Evolutionary conservation across 495 filamentous ascomycete genomes (phyloP).

Genomic region (Lepidopterella palustris): DNA sequence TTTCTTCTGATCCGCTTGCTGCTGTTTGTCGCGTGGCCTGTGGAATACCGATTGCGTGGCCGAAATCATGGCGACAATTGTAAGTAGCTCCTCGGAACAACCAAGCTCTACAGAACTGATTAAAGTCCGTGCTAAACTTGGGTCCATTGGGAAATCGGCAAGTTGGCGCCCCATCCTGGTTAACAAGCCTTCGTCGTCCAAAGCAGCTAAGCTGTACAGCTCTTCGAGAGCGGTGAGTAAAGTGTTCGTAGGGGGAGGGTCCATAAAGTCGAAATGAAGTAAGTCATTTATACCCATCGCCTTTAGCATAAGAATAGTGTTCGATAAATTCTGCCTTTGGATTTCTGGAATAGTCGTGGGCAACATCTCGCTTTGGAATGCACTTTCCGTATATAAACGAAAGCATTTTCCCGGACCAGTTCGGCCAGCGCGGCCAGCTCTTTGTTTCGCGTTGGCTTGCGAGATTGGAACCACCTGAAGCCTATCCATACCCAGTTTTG

Average conservation of each 20-base stretch:
- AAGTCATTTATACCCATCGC: constrained; percentile 99
- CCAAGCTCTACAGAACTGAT: constrained; percentile 80
- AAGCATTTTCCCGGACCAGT: constrained; percentile 97
- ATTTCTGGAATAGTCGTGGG: constrained; percentile 95
- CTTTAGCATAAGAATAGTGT: constrained; percentile 97
- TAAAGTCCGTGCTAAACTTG: constrained; percentile 79
- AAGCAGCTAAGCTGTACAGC: constrained; percentile 80
- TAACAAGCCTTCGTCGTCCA: constrained; percentile 93
- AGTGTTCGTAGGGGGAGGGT: constrained; percentile 92
- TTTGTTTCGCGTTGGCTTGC: constrained; percentile 93
- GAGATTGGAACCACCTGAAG: constrained; percentile 92
- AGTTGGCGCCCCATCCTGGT: constrained; percentile 92
- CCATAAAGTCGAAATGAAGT: constrained; percentile 98
- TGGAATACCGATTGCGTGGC: constrained; percentile 76
- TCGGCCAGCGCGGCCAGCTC: constrained; percentile 85
- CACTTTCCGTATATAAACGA: constrained; percentile 89
- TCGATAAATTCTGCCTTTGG: constrained; percentile 87
- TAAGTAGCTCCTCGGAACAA: constrained; percentile 90
- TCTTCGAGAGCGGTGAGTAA: constrained; percentile 96
- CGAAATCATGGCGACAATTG: constrained; percentile 90
- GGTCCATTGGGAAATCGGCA: constrained; percentile 96
- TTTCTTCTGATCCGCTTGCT: constrained; percentile 95
- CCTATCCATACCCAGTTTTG: constrained; percentile 96
- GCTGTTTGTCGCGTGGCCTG: constrained; percentile 92
- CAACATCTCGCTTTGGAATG: constrained; percentile 95